Conservation (phyloP, 2,329 filamentous ascomycete genomes). For the Hymenoscyphus occultus region DNA sequence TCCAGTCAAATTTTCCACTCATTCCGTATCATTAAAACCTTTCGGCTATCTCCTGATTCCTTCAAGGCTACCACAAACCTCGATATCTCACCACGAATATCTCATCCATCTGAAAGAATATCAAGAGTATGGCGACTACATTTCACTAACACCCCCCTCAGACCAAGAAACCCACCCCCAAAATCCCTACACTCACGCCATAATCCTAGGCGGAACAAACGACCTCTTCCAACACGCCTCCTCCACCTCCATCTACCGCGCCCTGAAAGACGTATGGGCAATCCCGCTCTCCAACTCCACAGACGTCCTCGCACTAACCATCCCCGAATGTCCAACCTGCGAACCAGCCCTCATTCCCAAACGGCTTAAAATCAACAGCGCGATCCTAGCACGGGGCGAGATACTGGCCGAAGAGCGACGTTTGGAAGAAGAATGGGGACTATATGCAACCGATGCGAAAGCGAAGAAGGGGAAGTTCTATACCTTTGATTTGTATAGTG, state of each 20-base stretch:
- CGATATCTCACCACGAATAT: too few relatives aligned
- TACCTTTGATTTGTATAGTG: conserved; percentile 47
- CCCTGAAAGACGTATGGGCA: conserved; percentile 50
- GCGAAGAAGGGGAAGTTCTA: neutral
- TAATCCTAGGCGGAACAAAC: conserved; percentile 64
- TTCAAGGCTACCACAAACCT: too few relatives aligned
- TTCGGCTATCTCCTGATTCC: too few relatives aligned
- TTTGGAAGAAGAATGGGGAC: neutral
- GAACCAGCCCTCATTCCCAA: neutral
- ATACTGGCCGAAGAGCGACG: neutral
- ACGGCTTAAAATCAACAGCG: conserved; percentile 8
- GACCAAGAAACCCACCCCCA: conserved; percentile 21
- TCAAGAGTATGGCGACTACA: too few relatives aligned
- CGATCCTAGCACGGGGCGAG: neutral
- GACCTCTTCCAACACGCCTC: conserved; percentile 47
- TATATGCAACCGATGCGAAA: neutral
- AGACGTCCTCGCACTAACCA: conserved; percentile 61
- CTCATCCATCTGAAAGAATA: too few relatives aligned
- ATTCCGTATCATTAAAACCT: too few relatives aligned
- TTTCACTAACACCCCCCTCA: conserved; percentile 2
- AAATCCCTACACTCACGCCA: conserved; percentile 51
- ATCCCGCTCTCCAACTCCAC: conserved; percentile 47
- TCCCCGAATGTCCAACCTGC: conserved; percentile 50
- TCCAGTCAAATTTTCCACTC: too few relatives aligned
- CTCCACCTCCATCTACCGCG: conserved; percentile 45